Evolutionary conservation across 306 rosid species (phyloP).

Genomic region (Dalbergia cultrata): DNA sequence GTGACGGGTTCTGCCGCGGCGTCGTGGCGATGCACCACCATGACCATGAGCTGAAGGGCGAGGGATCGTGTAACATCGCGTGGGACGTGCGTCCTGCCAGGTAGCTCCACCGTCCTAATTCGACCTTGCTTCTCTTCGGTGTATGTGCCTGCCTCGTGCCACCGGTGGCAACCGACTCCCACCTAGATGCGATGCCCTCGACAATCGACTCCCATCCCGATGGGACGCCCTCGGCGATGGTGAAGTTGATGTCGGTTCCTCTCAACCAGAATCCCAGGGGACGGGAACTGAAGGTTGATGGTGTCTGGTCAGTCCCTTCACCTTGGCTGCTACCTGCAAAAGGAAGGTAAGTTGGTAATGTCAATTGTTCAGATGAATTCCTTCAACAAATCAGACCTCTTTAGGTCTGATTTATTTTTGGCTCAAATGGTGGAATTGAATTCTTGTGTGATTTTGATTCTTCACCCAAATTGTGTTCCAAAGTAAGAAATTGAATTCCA

Average conservation of each 20-base stretch:
- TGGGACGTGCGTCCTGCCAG: constrained; percentile 93
- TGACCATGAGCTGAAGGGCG: constrained; percentile 75
- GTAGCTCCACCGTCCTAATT: constrained; percentile 89
- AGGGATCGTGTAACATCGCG: constrained; percentile 97
- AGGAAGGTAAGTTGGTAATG: no score
- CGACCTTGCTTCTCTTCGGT: constrained; percentile 92
- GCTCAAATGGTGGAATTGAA: no score
- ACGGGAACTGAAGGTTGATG: constrained; percentile 43
- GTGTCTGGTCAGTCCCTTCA: no score
- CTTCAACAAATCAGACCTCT: no score
- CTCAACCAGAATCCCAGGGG: constrained; percentile 38
- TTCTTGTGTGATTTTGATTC: no score
- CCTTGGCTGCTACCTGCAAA: no score
- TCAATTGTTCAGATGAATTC: no score
- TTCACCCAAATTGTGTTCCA: no score
- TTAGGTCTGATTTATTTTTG: no score
- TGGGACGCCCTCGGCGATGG: not conserved
- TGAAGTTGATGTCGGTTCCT: not conserved
- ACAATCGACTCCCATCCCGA: no score
- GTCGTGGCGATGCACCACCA: constrained; percentile 49
- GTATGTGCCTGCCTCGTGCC: constrained; percentile 86
- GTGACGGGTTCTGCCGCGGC: constrained; percentile 43
- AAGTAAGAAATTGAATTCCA: no score
- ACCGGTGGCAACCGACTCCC: constrained; percentile 12
- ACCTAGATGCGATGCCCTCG: no score